Base-by-base conservation (phyloP, 768 basidiomycete genomes). In the Podaxis sp. region DNA sequence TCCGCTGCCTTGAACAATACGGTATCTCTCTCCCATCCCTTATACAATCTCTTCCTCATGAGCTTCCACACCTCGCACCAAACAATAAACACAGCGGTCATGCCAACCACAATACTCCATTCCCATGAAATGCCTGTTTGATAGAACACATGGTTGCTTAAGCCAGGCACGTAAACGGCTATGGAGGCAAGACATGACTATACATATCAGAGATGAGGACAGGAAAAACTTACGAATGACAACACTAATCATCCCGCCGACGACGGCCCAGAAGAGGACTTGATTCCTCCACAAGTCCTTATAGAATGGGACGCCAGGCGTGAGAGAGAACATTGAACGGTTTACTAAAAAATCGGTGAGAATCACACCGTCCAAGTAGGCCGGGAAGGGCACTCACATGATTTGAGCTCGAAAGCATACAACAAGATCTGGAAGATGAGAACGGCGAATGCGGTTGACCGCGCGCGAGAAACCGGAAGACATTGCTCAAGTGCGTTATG, bases 21-120 rank as follows among this genome's bases (percentile, higher is more conserved):
- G 7, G 30, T 7, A 30, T 30, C 30, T 30, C 30, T 1, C 30
- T 30, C 30, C 74, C 75, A 76, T 33, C 72, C 65, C 57, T 52
- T 71, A 64, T 74, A 76, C 57, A 76, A 55, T 3, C 66, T 66
- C 57, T 64, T 70, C 30, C 75, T 65, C 22, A 72, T 66, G 11
- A 79, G 38, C 66, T 79, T 79, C 78, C 78, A 78, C 4, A 78
- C 17, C 60, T 79, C 78, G 61, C 73, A 74, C 73, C 73, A 76
- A 2, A 70, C 62, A 13, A 79, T 65, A 62, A 77, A 79, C 2
- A 73, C 65, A 12, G 75, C 38, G 9, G 77, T 73, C 76, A 78
- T 74, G 39, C 73, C 77, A 38, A 74, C 61, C 9, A 76, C 75
- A 22, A 79, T 61, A 9, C 74, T 76, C 77, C 78, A 79, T 63